Evolutionary conservation across 768 basidiomycete genomes (phyloP), one percentile per base, ranked within the genome.

Genomic region (Melanogaster broomeanus): DNA sequence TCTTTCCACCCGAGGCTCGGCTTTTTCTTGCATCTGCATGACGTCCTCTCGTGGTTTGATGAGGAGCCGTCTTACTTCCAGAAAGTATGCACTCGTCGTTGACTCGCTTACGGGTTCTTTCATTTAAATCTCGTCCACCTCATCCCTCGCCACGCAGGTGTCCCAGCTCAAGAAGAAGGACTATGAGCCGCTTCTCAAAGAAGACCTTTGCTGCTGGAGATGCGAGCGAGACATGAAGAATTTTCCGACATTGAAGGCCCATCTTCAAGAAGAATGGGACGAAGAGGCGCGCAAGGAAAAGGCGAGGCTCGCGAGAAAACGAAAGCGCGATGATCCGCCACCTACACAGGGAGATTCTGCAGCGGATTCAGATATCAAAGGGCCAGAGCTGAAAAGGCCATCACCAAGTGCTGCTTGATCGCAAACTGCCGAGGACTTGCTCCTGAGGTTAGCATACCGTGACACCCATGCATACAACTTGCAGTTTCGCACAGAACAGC

Each of bases 1-100:
- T 88, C 90, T 6, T 97, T 95, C 71, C 86, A 89, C 61, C 93
- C 93, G 0, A 81, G 82, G 42, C 74, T 81, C 18, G 92, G 90
- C 1, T 96, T 92, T 71, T 95, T 96, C 70, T 62, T 95, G 3
- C 80, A 84, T 53, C 70, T 94, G 16, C 76, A 83, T 45, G 83
- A 91, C 10, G 87, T 96, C n/a, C 71, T 90, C 39, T 76, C 79
- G 2, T 93, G 92, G 92, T 86, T 90, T 53, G 88, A 88, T 25
- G 80, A 81, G 13, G 81, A 78, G 16, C 73, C 78, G 2, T 77
- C 79, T 0, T 85, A 77, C 61, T 85, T 74, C 60, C 61, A 68
- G 16, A 69, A 68, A 33, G 85, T 87, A 57, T 49, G 80, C 72
- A 12, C 48, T 27, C 48, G 18, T 34, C 34, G 21, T 18, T 13